Evolutionary conservation across 176 grass and related monocot genomes (phyloP), one percentile per base, ranked within the genome.

Genomic region (Olyra latifolia): DNA sequence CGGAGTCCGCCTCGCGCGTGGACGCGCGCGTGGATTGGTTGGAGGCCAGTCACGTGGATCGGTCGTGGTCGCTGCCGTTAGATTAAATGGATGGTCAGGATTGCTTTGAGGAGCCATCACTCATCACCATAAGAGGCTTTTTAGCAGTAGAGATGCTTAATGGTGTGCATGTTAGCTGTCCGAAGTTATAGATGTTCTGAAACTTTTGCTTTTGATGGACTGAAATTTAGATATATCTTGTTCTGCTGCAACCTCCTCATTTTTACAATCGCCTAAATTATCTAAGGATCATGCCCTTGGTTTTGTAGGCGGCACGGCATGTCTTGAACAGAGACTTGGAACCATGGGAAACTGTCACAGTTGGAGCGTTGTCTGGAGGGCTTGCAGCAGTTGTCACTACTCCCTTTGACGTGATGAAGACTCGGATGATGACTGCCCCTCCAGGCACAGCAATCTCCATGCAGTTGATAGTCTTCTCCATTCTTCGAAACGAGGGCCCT

Each of bases 361-460:
- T 98, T 30, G 95, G 92, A 46, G 95, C 92, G n/a, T 67, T 98
- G 50, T 95, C 96, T 38, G 96, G 96, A 23, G 96, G 96, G 17
- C 72, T 98, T 75, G 96, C 92, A 3, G 96, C 96, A 15, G 82
- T 98, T 19, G 71, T 98, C 9, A 98, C 96, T 3, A 98, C 96
- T 40, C 96, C 96, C 24, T 98, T 98, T 7, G 96, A 98, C 44
- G 92, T 98, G 61, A 95, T 98, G 92, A 98, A 98, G 66, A 98
- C 92, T 0, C 81, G 96, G 68, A 95, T 95, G 90, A 98, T 98
- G 96, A 98, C 95, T 7, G 92, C 95, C 5, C 88, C 90, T 10
- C 95, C 79, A 76, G 90, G 95, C 77, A 72, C 91, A 4, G 92
- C 90, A 7, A 84, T 98, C 14, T 91, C 96, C 27, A 95, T 95